phyloP scores from a whole-genome alignment of 2,329 filamentous ascomycete genomes.

The Alternaria sp. region DNA sequence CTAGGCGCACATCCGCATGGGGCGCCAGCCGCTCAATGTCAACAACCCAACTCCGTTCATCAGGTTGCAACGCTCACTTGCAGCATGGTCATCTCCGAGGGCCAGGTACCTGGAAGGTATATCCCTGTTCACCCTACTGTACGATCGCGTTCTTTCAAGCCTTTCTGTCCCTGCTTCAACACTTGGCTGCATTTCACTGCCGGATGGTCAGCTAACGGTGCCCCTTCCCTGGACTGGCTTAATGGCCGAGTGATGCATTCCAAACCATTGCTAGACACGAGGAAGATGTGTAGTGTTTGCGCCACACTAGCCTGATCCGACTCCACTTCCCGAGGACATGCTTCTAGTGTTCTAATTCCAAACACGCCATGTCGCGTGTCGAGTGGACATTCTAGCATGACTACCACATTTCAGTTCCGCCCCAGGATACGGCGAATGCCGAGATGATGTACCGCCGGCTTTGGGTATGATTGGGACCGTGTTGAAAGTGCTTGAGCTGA shows the following conservation, averaged over 20 bases:
- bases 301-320: background rate
- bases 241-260: background rate
- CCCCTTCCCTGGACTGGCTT: background rate
- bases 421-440: slow-evolving; percentile 3
- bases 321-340: background rate
- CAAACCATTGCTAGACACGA: background rate
- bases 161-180: background rate
- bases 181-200: background rate
- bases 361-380: slow-evolving; percentile 11
- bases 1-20: slow-evolving; percentile 10
- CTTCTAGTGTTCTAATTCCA: slow-evolving; percentile 5
- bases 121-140: background rate
- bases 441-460: background rate
- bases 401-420: slow-evolving; percentile 1
- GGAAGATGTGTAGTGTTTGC: background rate
- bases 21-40: background rate
- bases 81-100: slow-evolving; percentile 7
- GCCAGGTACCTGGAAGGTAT: background rate
- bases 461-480: slow-evolving; percentile 3
- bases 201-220: background rate
- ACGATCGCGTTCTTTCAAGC: background rate
- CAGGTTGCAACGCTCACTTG: slow-evolving; percentile 1
- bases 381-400: slow-evolving; percentile 1
- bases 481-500: background rate
- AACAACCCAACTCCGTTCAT: background rate